These are phyloP conservation scores for Coniochaeta ligniaria DNA, from an alignment of 2,329 filamentous ascomycete species.

Conservation along the genomic window DNA sequence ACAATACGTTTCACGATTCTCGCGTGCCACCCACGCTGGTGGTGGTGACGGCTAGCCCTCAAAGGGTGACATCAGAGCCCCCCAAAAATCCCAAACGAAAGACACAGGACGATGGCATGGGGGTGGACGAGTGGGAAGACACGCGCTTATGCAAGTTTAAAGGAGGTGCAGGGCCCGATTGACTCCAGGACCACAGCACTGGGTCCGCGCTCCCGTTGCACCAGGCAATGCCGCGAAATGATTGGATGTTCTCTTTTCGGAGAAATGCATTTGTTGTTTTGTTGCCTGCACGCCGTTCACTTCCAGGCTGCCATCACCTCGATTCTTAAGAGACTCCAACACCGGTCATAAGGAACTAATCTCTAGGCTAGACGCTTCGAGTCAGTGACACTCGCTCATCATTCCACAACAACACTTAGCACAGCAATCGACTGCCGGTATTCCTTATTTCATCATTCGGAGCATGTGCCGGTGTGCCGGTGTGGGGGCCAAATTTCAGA, in stretches of 20 bases:
- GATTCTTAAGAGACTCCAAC: no score
- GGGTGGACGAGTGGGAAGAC: not conserved
- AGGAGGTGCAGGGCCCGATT: slow-evolving; percentile 8
- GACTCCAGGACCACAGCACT: slow-evolving; percentile 11
- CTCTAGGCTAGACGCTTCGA: no score
- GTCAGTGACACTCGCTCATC: no score
- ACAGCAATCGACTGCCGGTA: no score
- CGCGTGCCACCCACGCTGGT: not conserved
- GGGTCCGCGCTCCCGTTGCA: slow-evolving; percentile 2
- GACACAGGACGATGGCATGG: not conserved
- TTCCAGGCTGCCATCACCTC: no score
- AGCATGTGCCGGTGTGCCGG: no score
- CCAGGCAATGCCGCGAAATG: not conserved
- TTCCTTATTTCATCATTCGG: no score
- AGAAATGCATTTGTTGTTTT: not conserved
- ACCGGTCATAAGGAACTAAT: no score
- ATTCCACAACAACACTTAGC: no score
- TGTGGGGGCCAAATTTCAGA: no score
- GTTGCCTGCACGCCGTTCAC: not conserved
- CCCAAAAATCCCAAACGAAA: not conserved
- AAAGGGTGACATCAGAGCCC: not conserved
- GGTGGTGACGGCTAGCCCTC: not conserved
- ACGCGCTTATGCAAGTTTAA: slow-evolving; percentile 17
- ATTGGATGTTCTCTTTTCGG: not conserved
- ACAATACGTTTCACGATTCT: not conserved